Evolutionary conservation across 179 eudicot species (phyloP), one percentile per base, ranked within the genome.

Genomic region (Heliamphora pulchella): DNA sequence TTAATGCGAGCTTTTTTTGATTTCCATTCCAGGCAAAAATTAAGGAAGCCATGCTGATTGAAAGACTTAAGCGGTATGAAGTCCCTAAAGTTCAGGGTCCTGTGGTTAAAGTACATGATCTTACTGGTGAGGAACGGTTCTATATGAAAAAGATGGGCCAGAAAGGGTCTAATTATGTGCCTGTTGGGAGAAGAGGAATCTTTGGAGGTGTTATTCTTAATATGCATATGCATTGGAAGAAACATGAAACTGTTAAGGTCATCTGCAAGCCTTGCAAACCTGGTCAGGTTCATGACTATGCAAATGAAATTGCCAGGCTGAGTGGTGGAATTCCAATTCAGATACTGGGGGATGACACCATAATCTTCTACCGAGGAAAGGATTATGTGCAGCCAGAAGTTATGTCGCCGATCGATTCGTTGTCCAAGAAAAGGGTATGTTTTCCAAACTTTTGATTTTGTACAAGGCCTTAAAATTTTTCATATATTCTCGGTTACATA

Each of bases 161-260:
- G 83, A 96, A 92, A 87, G 85, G 91, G 75, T 91, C 97, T 43
- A 94, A 94, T 78, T 96, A 96, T 83, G 99, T 90, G 20, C 98
- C 98, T 41, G 81, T 96, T 78, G 99, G 99, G 54, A 89, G 96
- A 84, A 88, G 98, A 84, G 99, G 99, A 79, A 81, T 96, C 62
- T 96, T 92, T 83, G 98, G 99, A 57, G 99, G 99, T 50, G 97
- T 96, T 74, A 91, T 96, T 83, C 96, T 96, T 31, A 96, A 96
- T 78, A 94, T 96, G 98, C 99, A 96, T 82, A 80, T 96, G 89
- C 99, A 96, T 74, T 96, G 99, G 99, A 94, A 96, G 91, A 96
- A 90, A 81, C 99, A 96, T 43, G 99, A 96, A 83, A 96, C 98
- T 2, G 90, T 96, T 48, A 90, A 96, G 82, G 99, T 94, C 80